phyloP scores from a whole-genome alignment of 768 basidiomycete species.

The Russula abietina region DNA sequence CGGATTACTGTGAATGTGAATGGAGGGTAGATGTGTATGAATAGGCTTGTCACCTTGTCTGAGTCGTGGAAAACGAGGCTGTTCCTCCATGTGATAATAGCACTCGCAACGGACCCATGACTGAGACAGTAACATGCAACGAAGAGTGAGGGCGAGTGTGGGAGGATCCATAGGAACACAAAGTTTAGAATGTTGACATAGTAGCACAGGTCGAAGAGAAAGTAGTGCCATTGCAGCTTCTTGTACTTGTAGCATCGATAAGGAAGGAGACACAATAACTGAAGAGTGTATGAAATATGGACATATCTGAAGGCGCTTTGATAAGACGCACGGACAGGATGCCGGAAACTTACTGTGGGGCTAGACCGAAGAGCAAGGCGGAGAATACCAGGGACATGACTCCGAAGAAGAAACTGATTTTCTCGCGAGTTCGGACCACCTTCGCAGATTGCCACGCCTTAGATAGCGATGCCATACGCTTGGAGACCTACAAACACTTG shows the following conservation, averaged over 20 bases:
- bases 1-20: constrained; percentile 88
- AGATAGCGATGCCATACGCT: constrained; percentile 69
- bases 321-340: constrained; percentile 16
- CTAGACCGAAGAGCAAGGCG: constrained; percentile 81
- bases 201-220: constrained; percentile 90
- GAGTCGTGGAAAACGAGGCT: constrained; percentile 96
- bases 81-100: constrained; percentile 98
- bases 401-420: constrained; percentile 87
- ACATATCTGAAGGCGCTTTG: constrained; percentile 57
- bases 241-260: constrained; percentile 83
- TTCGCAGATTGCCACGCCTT: constrained; percentile 91
- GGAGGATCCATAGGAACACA: constrained; percentile 87
- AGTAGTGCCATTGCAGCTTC: constrained; percentile 90
- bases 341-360: constrained; percentile 61
- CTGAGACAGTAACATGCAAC: constrained; percentile 90
- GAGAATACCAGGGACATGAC: constrained; percentile 86
- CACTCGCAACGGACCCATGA: constrained; percentile 85
- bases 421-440: constrained; percentile 74
- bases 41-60: constrained; percentile 94
- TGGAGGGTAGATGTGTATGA: constrained; percentile 91
- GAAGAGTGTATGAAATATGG: constrained; percentile 79
- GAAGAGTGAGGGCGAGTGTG: constrained; percentile 70
- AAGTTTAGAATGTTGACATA: constrained; percentile 90
- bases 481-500: constrained; percentile 53
- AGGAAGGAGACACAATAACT: constrained; percentile 73